Conservation (phyloP, 331 rosid genomes). For the Rosa hybrid region DNA sequence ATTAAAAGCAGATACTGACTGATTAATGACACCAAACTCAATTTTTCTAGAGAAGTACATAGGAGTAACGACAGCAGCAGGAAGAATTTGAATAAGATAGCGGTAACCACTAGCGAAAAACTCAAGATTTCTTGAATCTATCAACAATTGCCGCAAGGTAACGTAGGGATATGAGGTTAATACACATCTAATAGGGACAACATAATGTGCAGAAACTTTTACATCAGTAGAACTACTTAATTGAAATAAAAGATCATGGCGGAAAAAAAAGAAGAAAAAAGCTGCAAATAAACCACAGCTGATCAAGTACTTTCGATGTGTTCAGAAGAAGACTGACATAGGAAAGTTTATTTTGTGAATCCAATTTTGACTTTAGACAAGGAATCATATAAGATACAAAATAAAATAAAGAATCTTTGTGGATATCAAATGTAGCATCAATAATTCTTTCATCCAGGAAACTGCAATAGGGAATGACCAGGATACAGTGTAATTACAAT, state of each 20-base stretch:
- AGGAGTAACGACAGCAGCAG: conserved; percentile 98
- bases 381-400: not conserved
- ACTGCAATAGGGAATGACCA: not conserved
- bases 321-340: not conserved
- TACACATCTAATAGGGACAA: conserved; percentile 1
- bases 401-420: not conserved
- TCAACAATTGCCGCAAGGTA: conserved; percentile 65
- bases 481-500: not conserved
- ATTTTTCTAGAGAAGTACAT: conserved; percentile 91
- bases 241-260: not conserved
- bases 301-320: not conserved
- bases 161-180: conserved; percentile 19
- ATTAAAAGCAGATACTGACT: conserved; percentile 92
- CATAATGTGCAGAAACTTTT: not conserved
- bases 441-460: not conserved
- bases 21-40: conserved; percentile 95
- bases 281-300: not conserved
- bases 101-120: conserved; percentile 94
- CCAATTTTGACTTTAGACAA: not conserved
- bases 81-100: conserved; percentile 87
- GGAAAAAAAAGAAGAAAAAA: not conserved
- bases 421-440: not conserved
- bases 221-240: not conserved
- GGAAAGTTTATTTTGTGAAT: not conserved
- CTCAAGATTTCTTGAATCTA: conserved; percentile 88